Percentiles rank a stretch among this genome's conserved stretches.
Evolutionary conservation across 805 yeast genomes (phyloP).

Genomic region (Candida coquimbonensis): DNA sequence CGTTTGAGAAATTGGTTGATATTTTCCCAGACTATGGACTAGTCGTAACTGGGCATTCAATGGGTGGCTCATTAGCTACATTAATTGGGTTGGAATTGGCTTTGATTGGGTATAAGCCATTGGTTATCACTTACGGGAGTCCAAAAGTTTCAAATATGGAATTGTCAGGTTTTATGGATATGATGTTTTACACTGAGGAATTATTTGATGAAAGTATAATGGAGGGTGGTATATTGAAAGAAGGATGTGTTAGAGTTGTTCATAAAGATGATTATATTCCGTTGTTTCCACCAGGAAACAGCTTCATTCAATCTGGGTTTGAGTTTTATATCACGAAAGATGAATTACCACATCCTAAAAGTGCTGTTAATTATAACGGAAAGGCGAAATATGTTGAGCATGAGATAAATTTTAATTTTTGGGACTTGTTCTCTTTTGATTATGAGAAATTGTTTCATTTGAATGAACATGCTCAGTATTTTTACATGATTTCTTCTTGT

Average conservation of each 20-base stretch:
- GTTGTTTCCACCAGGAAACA: constrained; percentile 46
- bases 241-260: constrained; percentile 47
- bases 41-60: constrained; percentile 63
- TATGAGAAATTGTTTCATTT: constrained; percentile 12
- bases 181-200: constrained; percentile 33
- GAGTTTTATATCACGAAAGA: constrained; percentile 27
- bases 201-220: constrained; percentile 25
- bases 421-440: constrained; percentile 15
- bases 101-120: constrained; percentile 46
- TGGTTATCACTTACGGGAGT: constrained; percentile 56
- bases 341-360: constrained; percentile 31
- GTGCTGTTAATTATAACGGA: constrained; percentile 12
- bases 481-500: constrained; percentile 14
- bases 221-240: constrained; percentile 5
- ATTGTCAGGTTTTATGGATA: constrained; percentile 48
- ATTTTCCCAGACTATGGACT: constrained; percentile 43
- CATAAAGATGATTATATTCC: constrained; percentile 58
- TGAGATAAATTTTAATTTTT: constrained; percentile 8
- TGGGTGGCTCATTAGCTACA: constrained; percentile 66
- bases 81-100: constrained; percentile 57
- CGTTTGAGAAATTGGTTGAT: constrained; percentile 28
- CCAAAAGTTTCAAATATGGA: constrained; percentile 57
- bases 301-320: constrained; percentile 27
- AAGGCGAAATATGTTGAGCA: constrained; percentile 11
- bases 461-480: constrained; percentile 16